phyloP scores from a whole-genome alignment of 2,329 filamentous ascomycete genomes.

The Aspergillus transmontanensis region DNA sequence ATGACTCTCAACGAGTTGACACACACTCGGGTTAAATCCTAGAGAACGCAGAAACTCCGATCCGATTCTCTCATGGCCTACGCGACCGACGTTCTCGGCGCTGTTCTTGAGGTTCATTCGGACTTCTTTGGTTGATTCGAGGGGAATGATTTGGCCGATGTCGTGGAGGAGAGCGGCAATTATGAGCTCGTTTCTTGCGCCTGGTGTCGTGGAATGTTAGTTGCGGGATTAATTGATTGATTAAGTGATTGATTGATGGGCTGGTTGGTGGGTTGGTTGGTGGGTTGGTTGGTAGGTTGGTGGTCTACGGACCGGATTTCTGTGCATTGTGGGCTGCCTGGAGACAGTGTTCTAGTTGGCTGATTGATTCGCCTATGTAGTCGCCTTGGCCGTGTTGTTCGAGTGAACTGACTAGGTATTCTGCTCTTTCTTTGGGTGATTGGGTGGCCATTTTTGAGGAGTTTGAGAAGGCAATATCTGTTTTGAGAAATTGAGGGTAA shows the following conservation, averaged over 20 bases:
- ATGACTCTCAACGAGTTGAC: conserved; percentile 41
- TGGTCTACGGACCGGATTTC: conserved; percentile 22
- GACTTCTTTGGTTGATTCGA: conserved; percentile 31
- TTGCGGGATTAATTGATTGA: background rate
- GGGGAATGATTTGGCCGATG: conserved; percentile 46
- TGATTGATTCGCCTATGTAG: conserved; percentile 40
- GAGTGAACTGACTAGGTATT: conserved; percentile 25
- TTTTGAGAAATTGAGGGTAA: background rate
- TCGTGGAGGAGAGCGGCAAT: conserved; percentile 47
- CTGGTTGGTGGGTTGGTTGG: too few relatives aligned
- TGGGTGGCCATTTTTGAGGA: conserved; percentile 11
- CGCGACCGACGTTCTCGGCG: conserved; percentile 36
- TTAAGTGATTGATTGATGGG: background rate
- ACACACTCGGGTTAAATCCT: conserved; percentile 41
- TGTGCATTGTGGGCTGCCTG: conserved; percentile 37
- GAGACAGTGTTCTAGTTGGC: conserved; percentile 37
- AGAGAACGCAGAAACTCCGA: conserved; percentile 37
- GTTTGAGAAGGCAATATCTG: background rate
- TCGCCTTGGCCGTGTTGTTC: conserved; percentile 36
- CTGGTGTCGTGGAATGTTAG: conserved; percentile 9
- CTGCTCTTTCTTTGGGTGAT: conserved; percentile 19
- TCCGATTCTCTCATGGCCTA: conserved; percentile 43
- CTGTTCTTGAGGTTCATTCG: conserved; percentile 30
- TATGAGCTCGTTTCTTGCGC: conserved; percentile 29
- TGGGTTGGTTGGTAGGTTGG: too few relatives aligned